Base-by-base conservation (phyloP, 768 basidiomycete genomes). In the Cubamyces sp. region DNA sequence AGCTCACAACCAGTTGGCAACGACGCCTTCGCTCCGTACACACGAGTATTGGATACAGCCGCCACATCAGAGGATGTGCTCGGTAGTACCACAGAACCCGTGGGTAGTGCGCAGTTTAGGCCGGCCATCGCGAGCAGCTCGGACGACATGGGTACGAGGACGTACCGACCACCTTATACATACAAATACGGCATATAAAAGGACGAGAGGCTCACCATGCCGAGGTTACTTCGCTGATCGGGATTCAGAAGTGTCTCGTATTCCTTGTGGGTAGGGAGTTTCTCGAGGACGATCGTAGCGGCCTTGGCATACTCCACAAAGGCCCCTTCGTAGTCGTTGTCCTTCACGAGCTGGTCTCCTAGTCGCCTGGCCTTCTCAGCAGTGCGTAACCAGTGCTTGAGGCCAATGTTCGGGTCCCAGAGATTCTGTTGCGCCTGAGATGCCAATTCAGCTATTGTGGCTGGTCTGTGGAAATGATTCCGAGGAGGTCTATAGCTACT, bases 261-360 rank as follows among this genome's bases (percentile, higher is more conserved):
- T 46, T 91, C 86, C 55, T 80, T 77, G 75, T 93, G 92, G 1
- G 77, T 75, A 0, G 91, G 91, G n/a, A 94, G 76, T 65, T 84
- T 87, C 76, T 94, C 90, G 12, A 91, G 82, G 21, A 92, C 88
- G 60, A 93, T 76, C 1, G 88, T 91, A 0, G 90, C 90, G 9
- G 91, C 88, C 62, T 80, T 84, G 3, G 91, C 91, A 52, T 83
- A 84, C 63, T 85, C 80, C 18, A 92, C 78, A 72, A 92, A 93
- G 1, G 87, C 88, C n/a, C 74, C 77, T 70, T 92, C 88, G 50
- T 86, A 76, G 71, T 93, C 86, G 1, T 82, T 81, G 19, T 76
- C 74, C 39, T 80, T 77, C 1, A 74, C 73, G 66, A 75, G 75
- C 23, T 75, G 75, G 64, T 81, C 83, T 28, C 82, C 88, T 19